phyloP scores from a whole-genome alignment of 768 basidiomycete genomes.

The Pleurotus salmoneostramineus region DNA sequence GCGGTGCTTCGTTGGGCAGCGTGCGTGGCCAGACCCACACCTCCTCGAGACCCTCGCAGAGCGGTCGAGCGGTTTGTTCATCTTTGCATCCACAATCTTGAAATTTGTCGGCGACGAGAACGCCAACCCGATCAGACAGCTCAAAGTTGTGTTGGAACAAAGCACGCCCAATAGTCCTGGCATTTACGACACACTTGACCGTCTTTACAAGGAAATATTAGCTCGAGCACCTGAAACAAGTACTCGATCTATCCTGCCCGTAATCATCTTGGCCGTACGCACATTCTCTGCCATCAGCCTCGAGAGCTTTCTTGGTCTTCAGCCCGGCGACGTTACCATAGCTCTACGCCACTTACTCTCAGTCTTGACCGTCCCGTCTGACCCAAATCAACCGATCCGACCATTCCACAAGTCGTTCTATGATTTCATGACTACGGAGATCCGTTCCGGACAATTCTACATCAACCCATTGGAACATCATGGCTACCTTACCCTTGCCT shows the following conservation, averaged over 20 bases:
- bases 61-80: conserved; percentile 21
- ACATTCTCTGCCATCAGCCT: not conserved
- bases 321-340: not conserved
- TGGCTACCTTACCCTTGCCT: too few relatives aligned
- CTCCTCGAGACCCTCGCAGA: conserved; percentile 9
- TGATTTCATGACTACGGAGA: conserved; percentile 26
- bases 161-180: not conserved
- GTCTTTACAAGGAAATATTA: not conserved
- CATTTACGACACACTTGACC: not conserved
- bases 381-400: conserved; percentile 16
- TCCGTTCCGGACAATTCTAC: conserved; percentile 23
- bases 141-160: conserved; percentile 11
- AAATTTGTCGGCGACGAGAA: conserved; percentile 17
- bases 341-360: conserved; percentile 8
- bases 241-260: conserved; percentile 1
- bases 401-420: conserved; percentile 28
- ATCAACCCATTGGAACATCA: conserved; percentile 16
- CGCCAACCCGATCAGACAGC: conserved; percentile 8
- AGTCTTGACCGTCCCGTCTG: conserved; percentile 8
- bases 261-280: not conserved
- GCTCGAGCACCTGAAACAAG: not conserved
- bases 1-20: not conserved
- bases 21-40: not conserved
- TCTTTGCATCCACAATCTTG: conserved; percentile 21
- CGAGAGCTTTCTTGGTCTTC: conserved; percentile 6